Evolutionary conservation across 306 rosid species (phyloP).

Genomic region (Trichosanthes truncata): DNA sequence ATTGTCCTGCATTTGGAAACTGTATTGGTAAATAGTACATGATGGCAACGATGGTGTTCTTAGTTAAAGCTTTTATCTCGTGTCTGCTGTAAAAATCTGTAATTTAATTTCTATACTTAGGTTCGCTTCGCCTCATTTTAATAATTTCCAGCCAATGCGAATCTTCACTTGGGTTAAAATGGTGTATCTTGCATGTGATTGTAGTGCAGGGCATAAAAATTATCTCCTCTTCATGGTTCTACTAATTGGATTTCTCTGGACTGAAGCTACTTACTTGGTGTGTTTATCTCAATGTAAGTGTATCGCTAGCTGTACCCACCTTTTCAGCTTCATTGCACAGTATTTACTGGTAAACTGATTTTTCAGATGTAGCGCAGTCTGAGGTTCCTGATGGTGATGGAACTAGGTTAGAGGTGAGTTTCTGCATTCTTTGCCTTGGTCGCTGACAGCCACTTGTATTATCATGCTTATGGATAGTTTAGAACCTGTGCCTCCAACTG

Average conservation of each 20-base stretch:
- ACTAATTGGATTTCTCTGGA: conserved; percentile 27
- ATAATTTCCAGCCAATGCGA: neutral
- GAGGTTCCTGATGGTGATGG: conserved; percentile 11
- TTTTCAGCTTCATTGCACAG: neutral
- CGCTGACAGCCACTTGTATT: neutral
- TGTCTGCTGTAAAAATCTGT: neutral
- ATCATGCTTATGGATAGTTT: neutral
- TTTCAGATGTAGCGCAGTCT: conserved; percentile 17
- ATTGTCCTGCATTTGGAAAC: conserved; percentile 48
- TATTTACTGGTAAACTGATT: neutral
- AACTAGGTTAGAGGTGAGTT: conserved; percentile 20
- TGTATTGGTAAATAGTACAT: conserved; percentile 31
- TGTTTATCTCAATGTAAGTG: conserved; percentile 31
- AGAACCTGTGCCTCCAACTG: neutral
- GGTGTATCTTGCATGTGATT: conserved; percentile 1
- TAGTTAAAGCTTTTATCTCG: neutral
- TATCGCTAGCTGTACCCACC: neutral
- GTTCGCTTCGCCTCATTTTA: neutral
- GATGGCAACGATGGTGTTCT: neutral
- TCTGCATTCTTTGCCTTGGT: neutral
- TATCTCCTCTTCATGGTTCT: conserved; percentile 30
- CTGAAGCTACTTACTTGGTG: conserved; percentile 32
- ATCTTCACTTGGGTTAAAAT: neutral
- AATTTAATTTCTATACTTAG: neutral
- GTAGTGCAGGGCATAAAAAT: conserved; percentile 36